Base-by-base conservation (phyloP, 257 asterid genomes). In the Thymus quinquecostatus region DNA sequence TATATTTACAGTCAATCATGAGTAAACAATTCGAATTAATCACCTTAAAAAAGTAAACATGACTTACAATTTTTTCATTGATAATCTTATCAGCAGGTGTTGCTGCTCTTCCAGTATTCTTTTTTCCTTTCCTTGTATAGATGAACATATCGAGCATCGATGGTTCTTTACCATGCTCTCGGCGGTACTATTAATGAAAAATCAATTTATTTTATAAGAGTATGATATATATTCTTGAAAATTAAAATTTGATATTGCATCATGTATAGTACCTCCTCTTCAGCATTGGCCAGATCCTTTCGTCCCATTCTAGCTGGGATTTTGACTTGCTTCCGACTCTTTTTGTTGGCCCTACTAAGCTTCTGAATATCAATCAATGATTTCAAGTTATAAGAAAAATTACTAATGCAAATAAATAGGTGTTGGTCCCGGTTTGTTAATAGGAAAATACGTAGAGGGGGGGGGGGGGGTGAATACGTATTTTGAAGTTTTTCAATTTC, bases 221-320 rank as follows among this genome's bases (percentile, higher is more conserved):
- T 2, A 10, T 28, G 36, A 27, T 56, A 56, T 4, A 34, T 34
- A 55, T 21, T 14, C 11, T 14, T 1, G 6, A 14, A 55, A 13
- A 55, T 2, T 21, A 3, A 55, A 8, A 14, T 14, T 3, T 7
- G 2, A 56, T 5, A 27, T 6, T 27, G 61, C 21, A 6, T 56
- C 5, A 56, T 56, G 38, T 56, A 56, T 56, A 56, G 10, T 41
- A 41, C 61, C 34, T 56, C 41, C 9, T 58, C 14, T 0, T n/a
- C 30, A 32, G 44, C 43, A 32, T 58, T 30, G 21, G 64, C 21
- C 64, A 58, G 30, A 58, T 58, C 64, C 41, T 30, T 58, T 13
- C 64, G 64, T 58, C 64, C 63, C 63, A 57, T 9, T 57, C 63
- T 57, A 57, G 63, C 41, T 3, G 63, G 41, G 3, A 57, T n/a